Conservation (phyloP, 73 alveolate species). For the Stentor roeselii region DNA sequence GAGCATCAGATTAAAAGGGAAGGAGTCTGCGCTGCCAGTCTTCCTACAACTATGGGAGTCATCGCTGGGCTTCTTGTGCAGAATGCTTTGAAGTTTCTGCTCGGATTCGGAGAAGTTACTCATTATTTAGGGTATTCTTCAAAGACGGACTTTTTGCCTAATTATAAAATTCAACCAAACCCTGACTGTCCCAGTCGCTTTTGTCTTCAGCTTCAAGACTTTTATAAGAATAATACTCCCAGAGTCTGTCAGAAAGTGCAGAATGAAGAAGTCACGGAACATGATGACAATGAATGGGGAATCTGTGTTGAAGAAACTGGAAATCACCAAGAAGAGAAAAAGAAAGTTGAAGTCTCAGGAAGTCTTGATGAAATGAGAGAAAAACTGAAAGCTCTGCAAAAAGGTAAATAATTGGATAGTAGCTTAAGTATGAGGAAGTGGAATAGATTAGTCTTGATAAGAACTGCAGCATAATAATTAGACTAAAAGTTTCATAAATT, state of each 20-base stretch:
- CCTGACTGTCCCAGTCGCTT: slow-evolving; percentile 57
- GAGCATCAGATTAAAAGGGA: slow-evolving; percentile 94
- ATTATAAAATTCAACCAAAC: slow-evolving; percentile 80
- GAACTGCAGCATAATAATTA: no score
- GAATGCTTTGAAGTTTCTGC: slow-evolving; percentile 82
- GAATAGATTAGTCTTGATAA: no score
- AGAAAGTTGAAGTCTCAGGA: slow-evolving; percentile 5
- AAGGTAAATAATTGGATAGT: not conserved
- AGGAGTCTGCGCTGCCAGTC: slow-evolving; percentile 99
- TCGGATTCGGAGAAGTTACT: slow-evolving; percentile 85
- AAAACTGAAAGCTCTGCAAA: slow-evolving; percentile 12
- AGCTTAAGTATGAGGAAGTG: no score
- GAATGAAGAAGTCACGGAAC: not conserved
- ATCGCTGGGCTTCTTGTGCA: slow-evolving; percentile 93
- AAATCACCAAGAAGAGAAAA: not conserved
- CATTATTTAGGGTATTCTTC: slow-evolving; percentile 89
- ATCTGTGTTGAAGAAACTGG: not conserved
- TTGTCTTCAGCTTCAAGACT: not conserved
- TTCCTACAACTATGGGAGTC: slow-evolving; percentile 99
- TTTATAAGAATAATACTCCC: not conserved
- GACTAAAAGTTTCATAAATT: no score
- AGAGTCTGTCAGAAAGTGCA: not conserved
- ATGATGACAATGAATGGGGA: slow-evolving; percentile 27
- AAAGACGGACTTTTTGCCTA: slow-evolving; percentile 79
- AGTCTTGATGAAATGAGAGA: slow-evolving; percentile 18